These are phyloP conservation scores for Carex cristatella DNA, from an alignment of 176 grass and related monocot genomes.

Conservation along the genomic window DNA sequence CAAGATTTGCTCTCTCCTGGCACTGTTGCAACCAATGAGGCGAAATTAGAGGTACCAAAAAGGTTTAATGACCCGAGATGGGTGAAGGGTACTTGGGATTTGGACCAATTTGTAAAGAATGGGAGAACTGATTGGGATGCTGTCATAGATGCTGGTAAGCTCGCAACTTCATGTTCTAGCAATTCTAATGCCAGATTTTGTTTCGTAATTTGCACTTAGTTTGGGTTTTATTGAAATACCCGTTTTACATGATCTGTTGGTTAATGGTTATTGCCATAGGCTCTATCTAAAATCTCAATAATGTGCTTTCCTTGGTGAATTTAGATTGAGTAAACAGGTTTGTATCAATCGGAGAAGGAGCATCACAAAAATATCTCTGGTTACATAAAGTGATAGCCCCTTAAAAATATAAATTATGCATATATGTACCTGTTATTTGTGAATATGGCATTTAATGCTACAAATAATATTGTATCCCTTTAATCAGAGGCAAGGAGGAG, in stretches of 20 bases:
- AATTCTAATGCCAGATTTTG: neutral
- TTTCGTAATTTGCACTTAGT: neutral
- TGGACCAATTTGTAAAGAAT: conserved; percentile 51
- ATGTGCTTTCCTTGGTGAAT: neutral
- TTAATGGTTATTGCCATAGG: too few species aligned
- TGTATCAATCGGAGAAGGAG: neutral
- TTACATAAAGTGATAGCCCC: neutral
- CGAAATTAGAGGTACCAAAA: neutral
- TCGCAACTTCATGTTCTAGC: neutral
- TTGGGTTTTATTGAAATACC: neutral
- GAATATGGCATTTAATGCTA: neutral
- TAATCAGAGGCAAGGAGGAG: conserved; percentile 84
- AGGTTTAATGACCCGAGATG: conserved; percentile 67
- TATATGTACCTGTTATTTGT: neutral
- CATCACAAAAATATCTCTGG: neutral
- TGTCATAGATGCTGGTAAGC: conserved; percentile 85
- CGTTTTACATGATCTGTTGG: neutral
- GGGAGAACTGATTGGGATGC: conserved; percentile 79
- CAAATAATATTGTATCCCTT: neutral
- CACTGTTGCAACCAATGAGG: neutral
- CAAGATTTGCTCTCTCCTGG: neutral
- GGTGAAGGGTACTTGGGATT: conserved; percentile 88
- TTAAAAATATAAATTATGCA: neutral
- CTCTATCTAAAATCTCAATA: neutral
- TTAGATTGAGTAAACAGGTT: neutral